Evolutionary conservation across 352 stramenopile species (phyloP).

Genomic region (Phytophthora cactorum): DNA sequence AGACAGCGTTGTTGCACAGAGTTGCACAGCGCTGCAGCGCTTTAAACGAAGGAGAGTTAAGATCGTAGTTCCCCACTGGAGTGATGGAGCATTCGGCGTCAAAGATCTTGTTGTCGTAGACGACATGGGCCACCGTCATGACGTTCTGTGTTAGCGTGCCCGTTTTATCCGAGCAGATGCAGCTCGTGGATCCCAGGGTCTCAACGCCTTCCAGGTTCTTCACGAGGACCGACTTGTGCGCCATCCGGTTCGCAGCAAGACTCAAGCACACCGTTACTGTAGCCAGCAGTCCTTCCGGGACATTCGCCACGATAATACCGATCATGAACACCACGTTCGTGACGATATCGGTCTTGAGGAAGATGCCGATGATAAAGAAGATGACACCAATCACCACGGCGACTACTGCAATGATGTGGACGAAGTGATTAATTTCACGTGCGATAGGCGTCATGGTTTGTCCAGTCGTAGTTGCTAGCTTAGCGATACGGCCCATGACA

Average conservation of each 20-base stretch:
- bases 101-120: conserved; percentile 82
- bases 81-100: conserved; percentile 83
- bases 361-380: conserved; percentile 67
- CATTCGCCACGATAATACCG: conserved; percentile 96
- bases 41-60: conserved; percentile 55
- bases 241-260: conserved; percentile 91
- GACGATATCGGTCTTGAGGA: conserved; percentile 57
- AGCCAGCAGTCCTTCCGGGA: conserved; percentile 91
- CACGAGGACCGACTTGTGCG: conserved; percentile 92
- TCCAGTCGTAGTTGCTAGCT: conserved; percentile 60
- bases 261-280: conserved; percentile 94
- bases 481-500: conserved; percentile 83
- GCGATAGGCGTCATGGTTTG: conserved; percentile 62
- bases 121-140: conserved; percentile 93
- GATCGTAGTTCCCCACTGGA: conserved; percentile 59
- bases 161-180: conserved; percentile 95
- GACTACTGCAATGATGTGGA: conserved; percentile 69
- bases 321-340: conserved; percentile 93
- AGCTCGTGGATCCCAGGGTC: conserved; percentile 92
- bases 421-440: conserved; percentile 75
- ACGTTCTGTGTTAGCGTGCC: conserved; percentile 95
- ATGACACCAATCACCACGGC: conserved; percentile 62
- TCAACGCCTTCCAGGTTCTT: conserved; percentile 95
- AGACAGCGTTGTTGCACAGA: conserved; percentile 89
- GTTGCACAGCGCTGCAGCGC: conserved; percentile 85